phyloP scores from a whole-genome alignment of 345 rosid genomes.

The Chamaenerion angustifolium region DNA sequence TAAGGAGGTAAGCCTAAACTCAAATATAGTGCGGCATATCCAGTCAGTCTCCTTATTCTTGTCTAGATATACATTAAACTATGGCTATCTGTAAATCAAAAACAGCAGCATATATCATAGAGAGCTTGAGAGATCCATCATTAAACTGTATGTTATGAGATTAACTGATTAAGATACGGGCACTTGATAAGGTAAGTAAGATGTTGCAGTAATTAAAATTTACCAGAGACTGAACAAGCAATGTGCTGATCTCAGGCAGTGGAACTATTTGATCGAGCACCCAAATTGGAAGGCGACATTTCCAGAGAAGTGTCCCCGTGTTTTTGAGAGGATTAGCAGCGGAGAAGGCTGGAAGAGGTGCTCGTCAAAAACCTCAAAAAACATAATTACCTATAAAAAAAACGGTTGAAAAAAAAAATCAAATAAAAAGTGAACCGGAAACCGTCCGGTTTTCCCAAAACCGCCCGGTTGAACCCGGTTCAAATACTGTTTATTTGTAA shows the following conservation, averaged over 20 bases:
- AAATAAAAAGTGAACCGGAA: no score
- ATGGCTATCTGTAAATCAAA: background rate
- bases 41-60: background rate
- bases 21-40: background rate
- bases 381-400: no score
- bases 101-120: background rate
- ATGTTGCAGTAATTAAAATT: background rate
- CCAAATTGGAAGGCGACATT: slow-evolving; percentile 57
- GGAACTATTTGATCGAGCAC: slow-evolving; percentile 39
- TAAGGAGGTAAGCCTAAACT: slow-evolving; percentile 30
- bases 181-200: background rate
- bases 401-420: no score
- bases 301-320: slow-evolving; percentile 43
- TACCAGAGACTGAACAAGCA: background rate
- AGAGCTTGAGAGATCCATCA: no score
- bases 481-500: no score
- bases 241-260: slow-evolving; percentile 24
- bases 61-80: background rate
- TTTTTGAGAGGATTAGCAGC: slow-evolving; percentile 38
- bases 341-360: slow-evolving; percentile 48
- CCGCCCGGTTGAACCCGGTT: no score
- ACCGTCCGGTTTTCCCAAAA: no score
- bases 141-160: no score
- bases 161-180: no score
- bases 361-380: no score